phyloP scores from a whole-genome alignment of 2,329 filamentous ascomycete species.

The Lasiodiplodia sp. region DNA sequence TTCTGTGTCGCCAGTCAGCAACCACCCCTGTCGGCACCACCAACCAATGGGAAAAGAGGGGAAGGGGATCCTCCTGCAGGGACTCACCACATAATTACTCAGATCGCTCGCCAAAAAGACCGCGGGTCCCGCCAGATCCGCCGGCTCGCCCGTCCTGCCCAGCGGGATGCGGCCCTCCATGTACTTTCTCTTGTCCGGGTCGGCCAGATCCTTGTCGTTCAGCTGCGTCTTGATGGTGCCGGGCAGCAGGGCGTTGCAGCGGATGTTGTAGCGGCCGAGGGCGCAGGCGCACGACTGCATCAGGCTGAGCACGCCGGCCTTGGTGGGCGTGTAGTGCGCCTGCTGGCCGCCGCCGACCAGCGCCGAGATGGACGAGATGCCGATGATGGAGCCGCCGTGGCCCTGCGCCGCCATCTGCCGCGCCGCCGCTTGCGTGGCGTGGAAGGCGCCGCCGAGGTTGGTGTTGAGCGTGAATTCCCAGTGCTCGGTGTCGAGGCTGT shows the following conservation, averaged over 20 bases:
- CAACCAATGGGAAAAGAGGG: not conserved
- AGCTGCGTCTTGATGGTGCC: conserved; percentile 85
- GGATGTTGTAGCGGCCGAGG: conserved; percentile 75
- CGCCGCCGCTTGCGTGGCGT: conserved; percentile 83
- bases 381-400: conserved; percentile 79
- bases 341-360: conserved; percentile 80
- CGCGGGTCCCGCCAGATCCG: conserved; percentile 82
- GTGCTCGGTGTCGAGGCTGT: conserved; percentile 71
- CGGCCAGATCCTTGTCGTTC: conserved; percentile 81
- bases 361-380: conserved; percentile 74
- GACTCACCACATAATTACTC: conserved; percentile 53
- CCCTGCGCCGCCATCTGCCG: conserved; percentile 76
- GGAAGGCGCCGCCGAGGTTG: conserved; percentile 90
- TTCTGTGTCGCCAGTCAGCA: conserved; percentile 53
- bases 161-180: conserved; percentile 85
- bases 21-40: conserved; percentile 7
- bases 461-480: conserved; percentile 76
- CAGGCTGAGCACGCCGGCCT: conserved; percentile 79
- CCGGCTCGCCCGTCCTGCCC: conserved; percentile 73
- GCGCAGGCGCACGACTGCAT: conserved; percentile 87
- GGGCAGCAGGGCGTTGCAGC: conserved; percentile 84
- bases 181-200: conserved; percentile 74
- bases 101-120: conserved; percentile 84
- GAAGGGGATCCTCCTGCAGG: not conserved
- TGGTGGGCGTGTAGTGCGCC: conserved; percentile 88